A percentile compares a stretch with the other conserved stretches of the same genome.
These are phyloP conservation scores for Cercophora scortea DNA, from an alignment of 495 filamentous ascomycete genomes.

Conservation along the genomic window DNA sequence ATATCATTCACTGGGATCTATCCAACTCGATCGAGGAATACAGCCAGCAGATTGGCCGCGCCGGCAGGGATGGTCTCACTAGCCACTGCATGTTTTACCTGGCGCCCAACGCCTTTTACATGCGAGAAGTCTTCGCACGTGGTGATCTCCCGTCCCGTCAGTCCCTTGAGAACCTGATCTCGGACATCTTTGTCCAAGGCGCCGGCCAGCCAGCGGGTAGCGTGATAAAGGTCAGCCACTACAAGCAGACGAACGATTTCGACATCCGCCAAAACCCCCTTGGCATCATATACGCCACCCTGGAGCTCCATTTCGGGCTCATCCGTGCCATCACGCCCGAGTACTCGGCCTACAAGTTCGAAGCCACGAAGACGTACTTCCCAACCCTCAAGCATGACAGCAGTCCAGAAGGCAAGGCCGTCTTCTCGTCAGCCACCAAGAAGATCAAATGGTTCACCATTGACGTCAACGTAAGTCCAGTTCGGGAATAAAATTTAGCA, in stretches of 20 bases:
- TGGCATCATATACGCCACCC: slow-evolving; percentile 39
- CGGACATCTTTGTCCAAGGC: slow-evolving; percentile 33
- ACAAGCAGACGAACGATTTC: slow-evolving; percentile 31
- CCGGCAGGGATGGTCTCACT: slow-evolving; percentile 43
- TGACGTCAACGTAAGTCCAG: slow-evolving; percentile 30
- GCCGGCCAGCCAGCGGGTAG: slow-evolving; percentile 23
- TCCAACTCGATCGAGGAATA: slow-evolving; percentile 50
- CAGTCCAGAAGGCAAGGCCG: slow-evolving; percentile 24
- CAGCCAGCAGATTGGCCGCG: slow-evolving; percentile 52
- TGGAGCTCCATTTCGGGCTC: slow-evolving; percentile 47
- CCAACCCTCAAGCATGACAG: slow-evolving; percentile 13
- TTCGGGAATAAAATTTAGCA: too few species aligned
- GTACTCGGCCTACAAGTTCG: slow-evolving; percentile 45
- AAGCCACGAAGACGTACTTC: slow-evolving; percentile 19
- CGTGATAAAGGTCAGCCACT: slow-evolving; percentile 36
- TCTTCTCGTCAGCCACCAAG: slow-evolving; percentile 26
- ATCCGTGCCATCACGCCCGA: slow-evolving; percentile 48
- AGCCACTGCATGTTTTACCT: slow-evolving; percentile 50
- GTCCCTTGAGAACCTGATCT: slow-evolving; percentile 36
- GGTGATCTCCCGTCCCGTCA: slow-evolving; percentile 45
- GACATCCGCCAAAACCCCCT: slow-evolving; percentile 36
- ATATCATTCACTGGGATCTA: slow-evolving; percentile 48
- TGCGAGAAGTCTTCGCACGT: slow-evolving; percentile 47
- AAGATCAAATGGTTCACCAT: slow-evolving; percentile 25
- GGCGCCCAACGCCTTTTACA: slow-evolving; percentile 41